Evolutionary conservation across 129 eudicot genomes (phyloP).

Genomic region (Dittrichia graveolens): DNA sequence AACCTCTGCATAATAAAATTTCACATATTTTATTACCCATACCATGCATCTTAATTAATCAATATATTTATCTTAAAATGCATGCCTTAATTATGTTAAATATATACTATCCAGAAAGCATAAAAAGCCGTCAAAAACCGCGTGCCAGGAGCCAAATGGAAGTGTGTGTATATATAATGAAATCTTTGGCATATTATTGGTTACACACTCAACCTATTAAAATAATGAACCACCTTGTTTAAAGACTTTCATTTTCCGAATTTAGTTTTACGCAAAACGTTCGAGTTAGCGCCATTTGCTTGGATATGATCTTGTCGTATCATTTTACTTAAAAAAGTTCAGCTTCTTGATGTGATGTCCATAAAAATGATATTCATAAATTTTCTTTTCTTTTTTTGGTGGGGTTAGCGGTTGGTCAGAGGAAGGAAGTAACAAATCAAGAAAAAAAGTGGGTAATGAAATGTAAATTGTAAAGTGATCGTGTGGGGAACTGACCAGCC

Average conservation of each 20-base stretch:
- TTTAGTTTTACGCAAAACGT: too few species aligned
- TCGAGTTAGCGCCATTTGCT: too few species aligned
- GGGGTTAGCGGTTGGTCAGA: too few species aligned
- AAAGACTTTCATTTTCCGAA: too few species aligned
- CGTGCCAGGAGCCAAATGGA: constrained; percentile 21
- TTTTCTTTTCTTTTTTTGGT: too few species aligned
- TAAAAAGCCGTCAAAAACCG: constrained; percentile 12
- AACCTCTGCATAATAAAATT: constrained; percentile 59
- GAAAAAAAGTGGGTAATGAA: neutral
- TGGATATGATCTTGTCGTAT: too few species aligned
- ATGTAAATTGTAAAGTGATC: neutral
- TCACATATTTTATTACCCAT: neutral
- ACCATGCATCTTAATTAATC: constrained; percentile 21
- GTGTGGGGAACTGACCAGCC: constrained; percentile 68
- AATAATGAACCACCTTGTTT: too few species aligned
- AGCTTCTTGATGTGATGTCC: too few species aligned
- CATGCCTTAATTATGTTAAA: neutral
- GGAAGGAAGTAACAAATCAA: neutral
- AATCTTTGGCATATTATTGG: neutral
- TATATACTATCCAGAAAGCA: neutral
- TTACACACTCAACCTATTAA: too few species aligned
- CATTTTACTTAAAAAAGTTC: neutral
- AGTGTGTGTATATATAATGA: neutral
- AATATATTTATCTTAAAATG: neutral
- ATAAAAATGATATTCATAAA: too few species aligned